phyloP scores from a whole-genome alignment of 352 stramenopile species.

The Phytophthora hibernalis region DNA sequence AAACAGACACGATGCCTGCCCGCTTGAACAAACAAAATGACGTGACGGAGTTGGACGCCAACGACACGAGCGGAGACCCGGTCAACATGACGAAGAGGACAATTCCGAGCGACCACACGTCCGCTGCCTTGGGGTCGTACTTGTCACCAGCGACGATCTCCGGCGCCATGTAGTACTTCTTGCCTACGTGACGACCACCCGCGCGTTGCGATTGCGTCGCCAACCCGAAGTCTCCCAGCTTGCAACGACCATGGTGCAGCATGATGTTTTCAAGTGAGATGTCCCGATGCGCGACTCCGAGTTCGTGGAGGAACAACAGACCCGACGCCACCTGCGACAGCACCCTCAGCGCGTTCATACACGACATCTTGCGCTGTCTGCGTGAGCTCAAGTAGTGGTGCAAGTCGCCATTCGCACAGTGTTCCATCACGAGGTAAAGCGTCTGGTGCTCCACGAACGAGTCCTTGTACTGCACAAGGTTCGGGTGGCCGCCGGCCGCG shows the following conservation, averaged over 20 bases:
- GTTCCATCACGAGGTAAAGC: slow-evolving; percentile 53
- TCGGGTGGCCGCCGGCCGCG: slow-evolving; percentile 36
- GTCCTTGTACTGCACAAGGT: slow-evolving; percentile 49
- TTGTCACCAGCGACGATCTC: slow-evolving; percentile 81
- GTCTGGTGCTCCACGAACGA: slow-evolving; percentile 48
- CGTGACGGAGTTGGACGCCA: slow-evolving; percentile 14
- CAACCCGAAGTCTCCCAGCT: slow-evolving; percentile 61
- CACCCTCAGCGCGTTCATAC: slow-evolving; percentile 31
- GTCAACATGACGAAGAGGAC: slow-evolving; percentile 61
- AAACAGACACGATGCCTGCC: not conserved
- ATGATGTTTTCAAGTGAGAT: slow-evolving; percentile 66
- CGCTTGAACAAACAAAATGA: not conserved
- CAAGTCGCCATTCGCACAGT: slow-evolving; percentile 39
- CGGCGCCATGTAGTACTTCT: slow-evolving; percentile 98
- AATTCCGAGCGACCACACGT: slow-evolving; percentile 60
- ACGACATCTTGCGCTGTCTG: slow-evolving; percentile 18
- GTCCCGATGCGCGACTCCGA: slow-evolving; percentile 50
- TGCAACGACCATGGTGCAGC: slow-evolving; percentile 39
- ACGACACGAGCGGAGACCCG: slow-evolving; percentile 42
- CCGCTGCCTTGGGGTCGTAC: slow-evolving; percentile 29
- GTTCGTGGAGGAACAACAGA: slow-evolving; percentile 34
- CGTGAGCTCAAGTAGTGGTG: slow-evolving; percentile 28
- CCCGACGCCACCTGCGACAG: slow-evolving; percentile 29
- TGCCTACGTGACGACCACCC: slow-evolving; percentile 56
- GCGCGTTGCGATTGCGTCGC: slow-evolving; percentile 12